Percentiles rank a stretch among this genome's conserved stretches.
Conservation (phyloP, 306 rosid species). For the Abrus pulchellus region DNA sequence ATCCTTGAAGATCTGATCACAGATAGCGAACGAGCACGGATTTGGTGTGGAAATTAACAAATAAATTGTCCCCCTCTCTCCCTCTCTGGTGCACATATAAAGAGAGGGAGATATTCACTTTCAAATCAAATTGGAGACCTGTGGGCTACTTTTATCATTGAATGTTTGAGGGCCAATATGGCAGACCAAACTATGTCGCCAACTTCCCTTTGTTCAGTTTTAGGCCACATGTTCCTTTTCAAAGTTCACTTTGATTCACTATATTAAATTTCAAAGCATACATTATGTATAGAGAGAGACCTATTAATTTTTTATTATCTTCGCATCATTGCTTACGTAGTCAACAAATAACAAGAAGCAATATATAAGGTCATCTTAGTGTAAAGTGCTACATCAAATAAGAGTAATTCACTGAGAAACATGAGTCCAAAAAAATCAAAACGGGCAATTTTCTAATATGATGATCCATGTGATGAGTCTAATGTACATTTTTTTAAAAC, state of each 20-base stretch:
- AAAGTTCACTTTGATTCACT: not conserved
- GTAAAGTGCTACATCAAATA: no score
- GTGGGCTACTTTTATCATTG: conserved; percentile 13
- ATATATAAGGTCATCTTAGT: no score
- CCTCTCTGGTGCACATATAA: not conserved
- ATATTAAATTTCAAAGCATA: not conserved
- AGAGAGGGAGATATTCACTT: conserved; percentile 9
- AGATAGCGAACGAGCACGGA: not conserved
- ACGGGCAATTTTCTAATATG: no score
- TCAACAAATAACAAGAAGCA: no score
- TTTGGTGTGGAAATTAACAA: not conserved
- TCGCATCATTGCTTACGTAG: no score
- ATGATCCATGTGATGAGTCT: no score
- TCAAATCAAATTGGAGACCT: not conserved
- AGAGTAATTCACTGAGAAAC: no score
- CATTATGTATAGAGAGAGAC: no score
- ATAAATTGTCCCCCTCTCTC: no score
- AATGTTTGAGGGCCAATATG: not conserved
- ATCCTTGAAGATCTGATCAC: conserved; percentile 1
- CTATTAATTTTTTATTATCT: no score
- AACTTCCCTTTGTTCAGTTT: conserved; percentile 29
- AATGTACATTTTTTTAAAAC: no score
- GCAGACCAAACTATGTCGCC: conserved; percentile 25
- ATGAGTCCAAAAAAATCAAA: no score
- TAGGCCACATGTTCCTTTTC: not conserved